Base-by-base conservation (phyloP, 805 yeast genomes). In the Candida mattraensis region DNA sequence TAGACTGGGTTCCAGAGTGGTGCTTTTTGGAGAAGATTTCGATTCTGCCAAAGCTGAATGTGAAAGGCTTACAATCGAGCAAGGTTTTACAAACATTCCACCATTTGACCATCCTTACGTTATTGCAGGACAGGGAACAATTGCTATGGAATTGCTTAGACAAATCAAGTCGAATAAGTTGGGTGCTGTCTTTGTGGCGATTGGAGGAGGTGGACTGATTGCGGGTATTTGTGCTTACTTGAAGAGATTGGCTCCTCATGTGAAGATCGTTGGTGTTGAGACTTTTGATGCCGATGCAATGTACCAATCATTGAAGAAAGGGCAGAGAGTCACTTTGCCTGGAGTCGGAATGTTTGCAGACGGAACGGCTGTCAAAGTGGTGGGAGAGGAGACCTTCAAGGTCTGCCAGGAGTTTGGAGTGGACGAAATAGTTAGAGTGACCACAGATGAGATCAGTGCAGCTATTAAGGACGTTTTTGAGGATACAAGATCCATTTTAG, bases 111-210 rank as follows among this genome's bases (percentile, higher is more conserved):
- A 93, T 56, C 99, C 99, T 2, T 87, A 82, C 50, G 96, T 93
- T 47, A 87, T 93, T 63, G 99, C 99, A 7, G 99, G 99, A 16
- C 99, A 93, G 63, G 99, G 98, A 41, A 93, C 99, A 17, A 82
- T 91, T 44, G 99, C 95, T 3, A 75, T 89, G 76, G 99, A 93
- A 63, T 67, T 93, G 17, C 66, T 93, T 37, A 78, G 96, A 60
- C 99, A 93, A 66, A 73, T 88, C 21, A 80, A 87, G 46, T 69
- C 82, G 32, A 78, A 80, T 37, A 80, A 82, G 43, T 70, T 91
- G 48, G 76, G 76, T 50, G 98, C 98, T 2, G 83, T 93, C 1
- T 93, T 93, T 58, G 79, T 87, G 39, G 88, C 95, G 20, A 84
- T 91, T 39, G 99, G 99, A 39, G 99, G 99, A 40, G 99, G 98